Conservation (phyloP, 805 yeast genomes). For the Barnettozyma vustinii region DNA sequence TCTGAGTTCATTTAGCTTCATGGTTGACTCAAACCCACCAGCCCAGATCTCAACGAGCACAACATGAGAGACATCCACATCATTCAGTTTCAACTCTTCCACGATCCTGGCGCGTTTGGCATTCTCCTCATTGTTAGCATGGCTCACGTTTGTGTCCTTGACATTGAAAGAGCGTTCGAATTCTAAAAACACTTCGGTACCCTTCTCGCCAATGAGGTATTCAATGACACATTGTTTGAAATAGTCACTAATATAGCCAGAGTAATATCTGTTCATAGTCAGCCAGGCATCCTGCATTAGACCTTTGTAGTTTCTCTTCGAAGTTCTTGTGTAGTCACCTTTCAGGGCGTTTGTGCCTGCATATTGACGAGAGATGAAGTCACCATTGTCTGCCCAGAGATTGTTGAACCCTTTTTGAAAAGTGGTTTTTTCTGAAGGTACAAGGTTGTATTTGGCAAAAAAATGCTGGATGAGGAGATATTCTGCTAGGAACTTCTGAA, state of each 20-base stretch:
- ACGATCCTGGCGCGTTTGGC: slow-evolving; percentile 20
- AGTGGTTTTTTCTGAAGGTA: not conserved
- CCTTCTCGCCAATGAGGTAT: slow-evolving; percentile 33
- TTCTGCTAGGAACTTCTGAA: slow-evolving; percentile 37
- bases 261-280: slow-evolving; percentile 37
- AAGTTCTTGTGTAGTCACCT: slow-evolving; percentile 42
- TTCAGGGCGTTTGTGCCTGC: slow-evolving; percentile 52
- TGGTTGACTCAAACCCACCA: slow-evolving; percentile 21
- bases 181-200: slow-evolving; percentile 33
- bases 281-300: slow-evolving; percentile 38
- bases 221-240: slow-evolving; percentile 40
- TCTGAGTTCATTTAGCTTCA: slow-evolving; percentile 16
- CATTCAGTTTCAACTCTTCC: slow-evolving; percentile 11
- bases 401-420: slow-evolving; percentile 27
- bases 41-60: slow-evolving; percentile 24
- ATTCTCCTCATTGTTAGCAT: slow-evolving; percentile 20
- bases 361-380: slow-evolving; percentile 57
- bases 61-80: slow-evolving; percentile 15
- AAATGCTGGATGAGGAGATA: slow-evolving; percentile 23
- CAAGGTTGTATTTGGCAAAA: slow-evolving; percentile 17
- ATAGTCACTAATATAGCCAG: slow-evolving; percentile 40
- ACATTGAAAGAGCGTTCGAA: slow-evolving; percentile 33
- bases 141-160: slow-evolving; percentile 15
- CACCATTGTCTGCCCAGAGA: slow-evolving; percentile 68
- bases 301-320: slow-evolving; percentile 37